Conservation (phyloP, 768 basidiomycete genomes). For the Boletus barrowsii region DNA sequence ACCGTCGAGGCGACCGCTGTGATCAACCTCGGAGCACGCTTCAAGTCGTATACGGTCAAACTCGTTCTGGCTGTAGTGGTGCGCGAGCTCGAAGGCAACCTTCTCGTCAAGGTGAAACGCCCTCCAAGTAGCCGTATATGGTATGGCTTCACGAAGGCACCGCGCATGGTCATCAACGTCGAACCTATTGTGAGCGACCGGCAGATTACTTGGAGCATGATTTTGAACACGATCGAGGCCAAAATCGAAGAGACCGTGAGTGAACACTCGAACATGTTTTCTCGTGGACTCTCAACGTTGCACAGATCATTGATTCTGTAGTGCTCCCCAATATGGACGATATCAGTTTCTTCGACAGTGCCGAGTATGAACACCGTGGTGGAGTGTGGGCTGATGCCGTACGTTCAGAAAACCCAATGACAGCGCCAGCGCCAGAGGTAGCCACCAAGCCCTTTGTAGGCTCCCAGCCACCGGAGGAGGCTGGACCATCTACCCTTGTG, state of each 20-base stretch:
- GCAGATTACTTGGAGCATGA: conserved; percentile 93
- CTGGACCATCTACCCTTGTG: conserved; percentile 9
- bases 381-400: conserved; percentile 86
- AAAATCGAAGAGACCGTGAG: conserved; percentile 82
- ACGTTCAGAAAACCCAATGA: conserved; percentile 36
- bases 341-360: conserved; percentile 90
- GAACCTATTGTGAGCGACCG: conserved; percentile 93
- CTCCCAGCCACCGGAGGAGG: conserved; percentile 35
- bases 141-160: conserved; percentile 88
- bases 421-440: conserved; percentile 6
- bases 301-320: conserved; percentile 86
- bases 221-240: conserved; percentile 85
- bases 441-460: conserved; percentile 20
- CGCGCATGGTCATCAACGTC: conserved; percentile 84
- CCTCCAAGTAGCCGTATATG: conserved; percentile 94
- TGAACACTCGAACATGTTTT: conserved; percentile 16
- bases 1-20: conserved; percentile 88
- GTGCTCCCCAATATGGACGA: conserved; percentile 99
- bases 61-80: conserved; percentile 86
- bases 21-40: conserved; percentile 77
- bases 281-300: conserved; percentile 66
- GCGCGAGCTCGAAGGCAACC: conserved; percentile 86
- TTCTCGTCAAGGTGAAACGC: conserved; percentile 86
- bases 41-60: conserved; percentile 89
- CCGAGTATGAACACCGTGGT: conserved; percentile 61